These are phyloP conservation scores for Pichia cabralensis DNA, from an alignment of 805 yeast genomes.

Conservation along the genomic window DNA sequence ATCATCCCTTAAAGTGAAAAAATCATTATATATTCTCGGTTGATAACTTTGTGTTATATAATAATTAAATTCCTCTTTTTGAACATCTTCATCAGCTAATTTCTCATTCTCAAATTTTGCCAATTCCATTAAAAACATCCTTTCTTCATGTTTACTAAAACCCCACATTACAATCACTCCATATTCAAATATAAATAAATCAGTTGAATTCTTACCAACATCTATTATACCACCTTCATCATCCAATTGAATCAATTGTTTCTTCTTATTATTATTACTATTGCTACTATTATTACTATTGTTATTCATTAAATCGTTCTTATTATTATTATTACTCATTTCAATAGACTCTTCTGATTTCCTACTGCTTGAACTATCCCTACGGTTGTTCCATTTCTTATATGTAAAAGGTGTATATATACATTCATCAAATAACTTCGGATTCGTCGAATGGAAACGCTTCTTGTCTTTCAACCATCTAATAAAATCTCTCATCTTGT, in stretches of 20 bases:
- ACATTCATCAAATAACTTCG: slow-evolving; percentile 90
- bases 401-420: slow-evolving; percentile 83
- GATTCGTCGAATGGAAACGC: slow-evolving; percentile 64
- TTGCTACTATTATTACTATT: not conserved
- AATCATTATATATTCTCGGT: slow-evolving; percentile 92
- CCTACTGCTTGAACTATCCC: slow-evolving; percentile 18
- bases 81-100: slow-evolving; percentile 83
- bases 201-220: slow-evolving; percentile 66
- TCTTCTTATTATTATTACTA: slow-evolving; percentile 4
- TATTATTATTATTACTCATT: not conserved
- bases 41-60: slow-evolving; percentile 90
- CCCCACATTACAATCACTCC: slow-evolving; percentile 99
- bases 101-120: slow-evolving; percentile 91
- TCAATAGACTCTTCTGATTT: not conserved
- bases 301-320: not conserved
- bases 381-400: slow-evolving; percentile 58
- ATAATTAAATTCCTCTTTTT: slow-evolving; percentile 89
- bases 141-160: slow-evolving; percentile 74
- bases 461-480: slow-evolving; percentile 79
- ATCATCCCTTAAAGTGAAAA: slow-evolving; percentile 85
- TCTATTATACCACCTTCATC: slow-evolving; percentile 96
- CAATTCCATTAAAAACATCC: slow-evolving; percentile 67
- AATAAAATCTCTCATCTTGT: slow-evolving; percentile 76
- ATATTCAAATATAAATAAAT: slow-evolving; percentile 84
- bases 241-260: slow-evolving; percentile 50